phyloP scores from a whole-genome alignment of 768 basidiomycete species.

The Sporobolomyces roseus region DNA sequence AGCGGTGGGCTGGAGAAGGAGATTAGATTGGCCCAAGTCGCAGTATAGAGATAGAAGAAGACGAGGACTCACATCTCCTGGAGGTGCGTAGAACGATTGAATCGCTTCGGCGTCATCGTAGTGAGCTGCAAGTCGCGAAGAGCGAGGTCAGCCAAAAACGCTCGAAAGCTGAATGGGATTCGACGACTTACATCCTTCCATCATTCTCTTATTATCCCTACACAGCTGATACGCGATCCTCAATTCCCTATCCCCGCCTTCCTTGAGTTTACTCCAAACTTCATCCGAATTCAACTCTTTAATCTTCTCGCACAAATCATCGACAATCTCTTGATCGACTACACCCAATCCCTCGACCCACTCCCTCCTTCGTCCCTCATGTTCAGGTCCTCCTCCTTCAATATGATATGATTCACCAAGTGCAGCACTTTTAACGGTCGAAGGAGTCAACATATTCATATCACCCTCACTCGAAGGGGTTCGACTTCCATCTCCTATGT shows the following conservation, averaged over 20 bases:
- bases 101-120: constrained; percentile 40
- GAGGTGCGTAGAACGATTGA: constrained; percentile 32
- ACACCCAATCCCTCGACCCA: constrained; percentile 66
- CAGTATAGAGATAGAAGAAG: neutral
- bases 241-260: constrained; percentile 77
- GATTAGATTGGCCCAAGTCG: neutral
- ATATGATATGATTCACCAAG: constrained; percentile 7
- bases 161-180: neutral
- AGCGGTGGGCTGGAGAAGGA: constrained; percentile 16
- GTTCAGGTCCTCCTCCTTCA: constrained; percentile 11
- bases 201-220: constrained; percentile 76
- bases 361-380: constrained; percentile 44
- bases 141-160: too few species aligned
- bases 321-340: constrained; percentile 86
- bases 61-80: constrained; percentile 28
- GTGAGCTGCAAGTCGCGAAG: constrained; percentile 22
- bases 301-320: constrained; percentile 70
- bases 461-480: constrained; percentile 37
- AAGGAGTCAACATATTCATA: constrained; percentile 3
- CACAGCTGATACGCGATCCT: constrained; percentile 95
- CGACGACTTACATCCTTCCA: constrained; percentile 69
- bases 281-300: constrained; percentile 72
- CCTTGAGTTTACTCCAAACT: constrained; percentile 78
- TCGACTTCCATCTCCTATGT: constrained; percentile 1
- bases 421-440: neutral